These are phyloP conservation scores for Friedmanniomyces simplex DNA, from an alignment of 495 filamentous ascomycete species.

Conservation along the genomic window DNA sequence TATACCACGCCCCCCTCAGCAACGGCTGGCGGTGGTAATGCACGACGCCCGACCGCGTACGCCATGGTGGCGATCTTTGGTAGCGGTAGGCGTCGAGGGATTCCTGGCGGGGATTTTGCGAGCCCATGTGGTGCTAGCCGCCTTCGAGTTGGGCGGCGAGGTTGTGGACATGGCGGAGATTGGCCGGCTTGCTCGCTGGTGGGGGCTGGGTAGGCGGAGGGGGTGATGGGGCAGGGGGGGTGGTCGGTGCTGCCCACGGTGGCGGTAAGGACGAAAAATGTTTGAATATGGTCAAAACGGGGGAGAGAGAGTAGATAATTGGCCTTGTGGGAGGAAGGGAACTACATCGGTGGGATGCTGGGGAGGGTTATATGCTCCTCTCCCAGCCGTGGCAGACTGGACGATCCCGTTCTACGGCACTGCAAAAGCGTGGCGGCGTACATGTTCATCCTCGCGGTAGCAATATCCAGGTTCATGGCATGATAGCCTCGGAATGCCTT, in stretches of 20 bases:
- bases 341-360: no score
- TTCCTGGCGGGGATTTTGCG: conserved; percentile 31
- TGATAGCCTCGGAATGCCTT: no score
- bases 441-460: no score
- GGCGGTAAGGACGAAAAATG: not conserved
- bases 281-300: no score
- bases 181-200: conserved; percentile 29
- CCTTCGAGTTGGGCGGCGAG: conserved; percentile 27
- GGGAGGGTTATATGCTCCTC: no score
- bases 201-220: not conserved
- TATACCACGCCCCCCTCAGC: not conserved
- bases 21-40: not conserved
- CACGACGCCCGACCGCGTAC: conserved; percentile 18
- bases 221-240: not conserved
- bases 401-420: no score
- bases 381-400: no score
- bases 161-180: conserved; percentile 35
- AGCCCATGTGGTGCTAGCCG: conserved; percentile 33
- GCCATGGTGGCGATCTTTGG: conserved; percentile 33
- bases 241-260: not conserved
- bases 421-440: no score
- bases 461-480: no score
- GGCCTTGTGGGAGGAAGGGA: no score
- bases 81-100: conserved; percentile 33
- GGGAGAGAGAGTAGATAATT: no score